These are phyloP conservation scores for Zopfia rhizophila DNA, from an alignment of 2,329 filamentous ascomycete genomes.

Conservation along the genomic window DNA sequence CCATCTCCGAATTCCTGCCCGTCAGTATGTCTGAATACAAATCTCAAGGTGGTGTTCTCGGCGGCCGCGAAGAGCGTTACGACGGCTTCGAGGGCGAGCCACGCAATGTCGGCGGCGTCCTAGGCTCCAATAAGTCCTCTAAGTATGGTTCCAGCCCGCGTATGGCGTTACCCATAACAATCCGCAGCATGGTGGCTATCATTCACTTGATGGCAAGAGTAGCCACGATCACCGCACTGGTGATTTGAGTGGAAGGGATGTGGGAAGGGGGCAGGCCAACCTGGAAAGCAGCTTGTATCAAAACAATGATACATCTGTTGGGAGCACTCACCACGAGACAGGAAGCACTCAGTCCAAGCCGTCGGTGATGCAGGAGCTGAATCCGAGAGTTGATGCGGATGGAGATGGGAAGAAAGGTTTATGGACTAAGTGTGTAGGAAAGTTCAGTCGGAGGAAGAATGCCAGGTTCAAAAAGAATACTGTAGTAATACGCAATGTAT, in stretches of 20 bases:
- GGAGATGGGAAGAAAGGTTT: slow-evolving; percentile 66
- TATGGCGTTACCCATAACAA: not conserved
- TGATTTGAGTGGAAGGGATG: slow-evolving; percentile 4
- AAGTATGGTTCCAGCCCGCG: not conserved
- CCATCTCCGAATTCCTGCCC: slow-evolving; percentile 70
- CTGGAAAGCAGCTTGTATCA: no score
- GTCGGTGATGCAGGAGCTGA: slow-evolving; percentile 63
- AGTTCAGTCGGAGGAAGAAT: no score
- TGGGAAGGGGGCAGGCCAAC: not conserved
- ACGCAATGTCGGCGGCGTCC: slow-evolving; percentile 58
- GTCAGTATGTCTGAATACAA: slow-evolving; percentile 74
- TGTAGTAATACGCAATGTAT: no score
- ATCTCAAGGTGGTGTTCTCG: slow-evolving; percentile 63
- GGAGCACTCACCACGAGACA: no score
- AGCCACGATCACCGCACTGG: slow-evolving; percentile 7
- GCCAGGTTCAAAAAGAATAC: no score
- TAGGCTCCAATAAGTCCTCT: no score
- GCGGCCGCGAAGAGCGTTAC: slow-evolving; percentile 65
- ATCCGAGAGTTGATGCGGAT: slow-evolving; percentile 64
- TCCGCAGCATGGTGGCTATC: slow-evolving; percentile 21
- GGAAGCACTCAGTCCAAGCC: slow-evolving; percentile 52
- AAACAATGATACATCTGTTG: no score
- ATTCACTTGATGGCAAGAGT: slow-evolving; percentile 16
- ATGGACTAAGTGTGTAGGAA: slow-evolving; percentile 58
- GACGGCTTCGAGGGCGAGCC: slow-evolving; percentile 73